Evolutionary conservation across 805 yeast genomes (phyloP).

Genomic region (Kodamaea neixiangensis): DNA sequence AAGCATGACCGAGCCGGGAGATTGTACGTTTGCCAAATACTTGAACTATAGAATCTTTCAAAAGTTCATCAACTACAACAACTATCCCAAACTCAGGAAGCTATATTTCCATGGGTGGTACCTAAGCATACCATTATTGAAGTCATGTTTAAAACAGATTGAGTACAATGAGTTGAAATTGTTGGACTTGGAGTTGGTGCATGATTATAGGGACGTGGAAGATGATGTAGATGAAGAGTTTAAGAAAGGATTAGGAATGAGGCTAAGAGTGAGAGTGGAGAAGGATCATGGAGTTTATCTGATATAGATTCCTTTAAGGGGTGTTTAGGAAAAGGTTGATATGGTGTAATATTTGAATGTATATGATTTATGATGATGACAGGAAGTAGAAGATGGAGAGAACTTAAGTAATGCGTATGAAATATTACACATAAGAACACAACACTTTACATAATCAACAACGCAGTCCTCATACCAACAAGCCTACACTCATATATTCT

Average conservation of each 20-base stretch:
- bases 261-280: slow-evolving; percentile 4
- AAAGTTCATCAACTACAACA: slow-evolving; percentile 9
- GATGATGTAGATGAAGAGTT: slow-evolving; percentile 10
- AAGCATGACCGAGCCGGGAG: slow-evolving; percentile 12
- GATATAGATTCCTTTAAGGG: too few species aligned
- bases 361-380: too few species aligned
- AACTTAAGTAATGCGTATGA: too few species aligned
- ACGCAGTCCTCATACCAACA: too few species aligned
- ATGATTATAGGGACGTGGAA: slow-evolving; percentile 8
- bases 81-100: slow-evolving; percentile 18
- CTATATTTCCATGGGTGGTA: slow-evolving; percentile 27
- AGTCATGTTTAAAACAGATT: background rate
- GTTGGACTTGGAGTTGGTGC: slow-evolving; percentile 14
- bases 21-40: slow-evolving; percentile 13
- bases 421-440: too few species aligned
- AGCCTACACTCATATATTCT: background rate
- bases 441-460: too few species aligned
- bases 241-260: slow-evolving; percentile 5
- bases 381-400: too few species aligned
- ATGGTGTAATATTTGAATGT: too few species aligned
- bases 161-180: slow-evolving; percentile 10
- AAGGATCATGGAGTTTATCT: slow-evolving; percentile 5
- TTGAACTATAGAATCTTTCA: slow-evolving; percentile 15
- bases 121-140: slow-evolving; percentile 13
- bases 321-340: too few species aligned